phyloP scores from a whole-genome alignment of 1,284 basidiomycete species.

The Baeospora myosura region DNA sequence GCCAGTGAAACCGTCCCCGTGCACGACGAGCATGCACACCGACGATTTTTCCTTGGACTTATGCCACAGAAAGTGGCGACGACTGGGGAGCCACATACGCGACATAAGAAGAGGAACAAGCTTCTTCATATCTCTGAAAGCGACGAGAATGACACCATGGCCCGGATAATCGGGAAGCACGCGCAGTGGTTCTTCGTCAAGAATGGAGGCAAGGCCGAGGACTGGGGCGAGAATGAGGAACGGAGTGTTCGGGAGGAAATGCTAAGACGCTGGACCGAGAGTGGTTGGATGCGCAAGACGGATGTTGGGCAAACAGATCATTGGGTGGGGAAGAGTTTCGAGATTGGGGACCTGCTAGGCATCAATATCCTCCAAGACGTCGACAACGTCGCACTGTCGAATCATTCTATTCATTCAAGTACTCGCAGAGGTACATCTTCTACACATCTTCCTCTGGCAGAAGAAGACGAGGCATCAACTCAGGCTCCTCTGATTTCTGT shows the following conservation, averaged over 20 bases:
- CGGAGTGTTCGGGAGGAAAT: slow-evolving; percentile 47
- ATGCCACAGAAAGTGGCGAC: slow-evolving; percentile 43
- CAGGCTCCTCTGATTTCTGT: slow-evolving; percentile 6
- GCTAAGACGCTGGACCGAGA: slow-evolving; percentile 53
- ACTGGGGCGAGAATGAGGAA: slow-evolving; percentile 58
- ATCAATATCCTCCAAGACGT: slow-evolving; percentile 42
- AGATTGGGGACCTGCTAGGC: slow-evolving; percentile 62
- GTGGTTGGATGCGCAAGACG: too few species aligned
- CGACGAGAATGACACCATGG: slow-evolving; percentile 33
- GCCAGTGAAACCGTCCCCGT: too few species aligned
- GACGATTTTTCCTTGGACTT: slow-evolving; percentile 54
- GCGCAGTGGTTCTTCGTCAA: slow-evolving; percentile 58
- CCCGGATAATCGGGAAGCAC: slow-evolving; percentile 42
- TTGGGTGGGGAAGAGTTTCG: slow-evolving; percentile 72
- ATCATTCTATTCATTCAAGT: slow-evolving; percentile 12
- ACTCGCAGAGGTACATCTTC: slow-evolving; percentile 4
- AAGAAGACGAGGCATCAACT: too few species aligned
- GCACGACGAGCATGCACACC: slow-evolving; percentile 23
- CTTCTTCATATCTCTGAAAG: slow-evolving; percentile 10
- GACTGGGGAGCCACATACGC: background rate
- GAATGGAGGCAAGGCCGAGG: slow-evolving; percentile 52
- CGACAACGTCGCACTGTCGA: slow-evolving; percentile 15
- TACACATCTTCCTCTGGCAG: too few species aligned
- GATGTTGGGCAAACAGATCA: slow-evolving; percentile 20
- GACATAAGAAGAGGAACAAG: slow-evolving; percentile 21